Evolutionary conservation across 306 rosid genomes (phyloP), one percentile per base, ranked within the genome.

Genomic region (Malus orientalis): DNA sequence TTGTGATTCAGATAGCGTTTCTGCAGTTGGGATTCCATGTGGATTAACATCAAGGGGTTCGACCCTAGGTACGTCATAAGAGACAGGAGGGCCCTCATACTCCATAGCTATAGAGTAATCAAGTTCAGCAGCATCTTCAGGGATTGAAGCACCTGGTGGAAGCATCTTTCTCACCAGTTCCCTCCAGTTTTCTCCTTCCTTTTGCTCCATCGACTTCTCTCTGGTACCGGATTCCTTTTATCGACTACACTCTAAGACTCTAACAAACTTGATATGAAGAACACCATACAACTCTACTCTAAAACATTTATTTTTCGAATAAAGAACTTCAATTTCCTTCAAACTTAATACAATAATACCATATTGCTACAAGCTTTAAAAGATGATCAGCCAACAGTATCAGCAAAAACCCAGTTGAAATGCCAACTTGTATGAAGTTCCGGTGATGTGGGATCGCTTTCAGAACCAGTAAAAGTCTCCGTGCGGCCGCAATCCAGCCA

Each of bases 91-190:
- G 47, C 99, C 99, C 23, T 62, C 79, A 70, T 96, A 96, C 77
- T 96, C 99, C 86, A 82, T 36, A 72, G 93, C 99, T 77, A 91
- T 85, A 1, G 99, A 96, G 85, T 88, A 92, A 69, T 96, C 99
- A 77, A 89, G 92, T 82, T 88, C 82, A 65, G 91, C 74, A 79
- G 86, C 83, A 81, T 89, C 96, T 69, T 82, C 97, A 30, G 99
- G 98, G 67, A 92, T 42, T 67, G 99, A 85, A 76, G 92, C 87
- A 74, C 98, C 98, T 5, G 93, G 93, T 23, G 99, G 98, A 74
- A 95, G 93, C 93, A 90, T 95, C 80, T 92, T 87, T 80, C 81
- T 89, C 85, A 83, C 88, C 87, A 90, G 68, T 82, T 83, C 90
- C 83, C 93, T 95, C 97, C 97, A 95, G 55, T 75, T 88, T 74